Conservation (phyloP, 441 rosid genomes). For the Codiaeum variegatum region DNA sequence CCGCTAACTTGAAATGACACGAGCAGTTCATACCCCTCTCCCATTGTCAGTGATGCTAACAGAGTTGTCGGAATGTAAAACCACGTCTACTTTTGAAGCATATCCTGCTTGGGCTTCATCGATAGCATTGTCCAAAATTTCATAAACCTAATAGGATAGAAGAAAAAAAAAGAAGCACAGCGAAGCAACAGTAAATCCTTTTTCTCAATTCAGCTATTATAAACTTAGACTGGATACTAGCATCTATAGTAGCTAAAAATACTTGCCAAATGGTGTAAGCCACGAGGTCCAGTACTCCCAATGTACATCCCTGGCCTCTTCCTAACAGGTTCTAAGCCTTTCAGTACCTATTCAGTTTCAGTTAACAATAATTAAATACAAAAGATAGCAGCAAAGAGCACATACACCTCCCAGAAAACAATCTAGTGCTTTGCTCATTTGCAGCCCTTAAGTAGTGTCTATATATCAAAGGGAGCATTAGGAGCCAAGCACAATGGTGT, state of each 20-base stretch:
- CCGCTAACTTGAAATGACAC: not conserved
- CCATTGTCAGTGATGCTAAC: slow-evolving; percentile 89
- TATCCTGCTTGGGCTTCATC: slow-evolving; percentile 98
- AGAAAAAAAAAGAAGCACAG: not conserved
- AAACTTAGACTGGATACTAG: not conserved
- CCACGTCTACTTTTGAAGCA: slow-evolving; percentile 69
- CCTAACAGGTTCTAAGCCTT: slow-evolving; percentile 95
- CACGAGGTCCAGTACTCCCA: slow-evolving; percentile 97
- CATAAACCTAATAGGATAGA: slow-evolving; percentile 64
- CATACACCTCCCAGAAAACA: not conserved
- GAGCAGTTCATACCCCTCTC: slow-evolving; percentile 67
- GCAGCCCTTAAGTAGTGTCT: not conserved
- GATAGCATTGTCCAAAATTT: slow-evolving; percentile 89
- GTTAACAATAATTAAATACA: slow-evolving; percentile 5
- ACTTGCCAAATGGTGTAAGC: slow-evolving; percentile 93
- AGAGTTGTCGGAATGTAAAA: slow-evolving; percentile 69
- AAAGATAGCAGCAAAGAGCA: not conserved
- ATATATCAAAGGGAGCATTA: not conserved
- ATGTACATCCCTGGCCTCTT: slow-evolving; percentile 99
- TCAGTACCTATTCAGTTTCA: slow-evolving; percentile 68
- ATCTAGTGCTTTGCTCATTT: not conserved
- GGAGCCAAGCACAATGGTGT: not conserved
- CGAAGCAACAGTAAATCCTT: slow-evolving; percentile 14
- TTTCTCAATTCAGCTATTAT: not conserved
- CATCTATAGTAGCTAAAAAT: slow-evolving; percentile 14